phyloP scores from a whole-genome alignment of 345 rosid genomes.

The Aurinia saxatilis region DNA sequence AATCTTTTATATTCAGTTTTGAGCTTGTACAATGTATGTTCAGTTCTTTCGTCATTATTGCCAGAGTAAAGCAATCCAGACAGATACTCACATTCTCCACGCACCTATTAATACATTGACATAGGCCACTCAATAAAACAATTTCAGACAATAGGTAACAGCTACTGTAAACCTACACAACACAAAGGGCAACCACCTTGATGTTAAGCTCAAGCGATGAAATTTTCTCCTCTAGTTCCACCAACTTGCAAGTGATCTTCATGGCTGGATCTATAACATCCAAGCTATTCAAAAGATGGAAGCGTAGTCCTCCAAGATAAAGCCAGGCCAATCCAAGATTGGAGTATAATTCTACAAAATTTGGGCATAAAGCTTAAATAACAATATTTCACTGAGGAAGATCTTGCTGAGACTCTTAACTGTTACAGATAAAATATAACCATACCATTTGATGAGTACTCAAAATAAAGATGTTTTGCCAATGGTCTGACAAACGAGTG shows the following conservation, averaged over 20 bases:
- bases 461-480: constrained; percentile 49
- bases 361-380: neutral
- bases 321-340: constrained; percentile 70
- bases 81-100: constrained; percentile 62
- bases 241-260: constrained; percentile 60
- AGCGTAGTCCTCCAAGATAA: constrained; percentile 66
- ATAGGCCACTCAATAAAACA: neutral
- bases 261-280: constrained; percentile 75
- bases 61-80: constrained; percentile 53
- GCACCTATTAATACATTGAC: constrained; percentile 44
- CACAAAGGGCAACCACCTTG: constrained; percentile 40
- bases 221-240: constrained; percentile 48
- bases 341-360: constrained; percentile 35
- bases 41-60: constrained; percentile 37
- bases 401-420: neutral
- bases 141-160: neutral
- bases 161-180: constrained; percentile 7
- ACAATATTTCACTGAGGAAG: neutral
- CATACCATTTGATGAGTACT: constrained; percentile 42
- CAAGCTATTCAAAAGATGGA: constrained; percentile 54
- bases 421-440: constrained; percentile 12
- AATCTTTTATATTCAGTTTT: constrained; percentile 42
- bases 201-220: constrained; percentile 58
- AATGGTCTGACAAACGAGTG: constrained; percentile 44
- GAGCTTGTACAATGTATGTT: constrained; percentile 39